phyloP scores from a whole-genome alignment of 2,329 filamentous ascomycete genomes.

The Diaporthe citriasiana region DNA sequence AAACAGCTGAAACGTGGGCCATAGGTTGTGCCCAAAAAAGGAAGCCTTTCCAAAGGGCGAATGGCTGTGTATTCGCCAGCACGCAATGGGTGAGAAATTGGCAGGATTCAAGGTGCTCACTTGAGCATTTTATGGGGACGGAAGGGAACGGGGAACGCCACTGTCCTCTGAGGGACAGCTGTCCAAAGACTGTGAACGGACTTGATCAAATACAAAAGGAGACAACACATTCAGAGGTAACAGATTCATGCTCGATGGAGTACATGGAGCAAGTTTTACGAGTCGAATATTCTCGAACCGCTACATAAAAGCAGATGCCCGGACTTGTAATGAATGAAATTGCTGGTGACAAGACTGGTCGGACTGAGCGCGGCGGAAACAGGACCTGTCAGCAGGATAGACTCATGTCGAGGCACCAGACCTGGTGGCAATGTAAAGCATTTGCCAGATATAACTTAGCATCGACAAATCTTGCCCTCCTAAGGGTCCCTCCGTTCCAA shows the following conservation, averaged over 20 bases:
- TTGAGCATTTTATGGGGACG: conserved; percentile 6
- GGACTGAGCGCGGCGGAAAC: background rate
- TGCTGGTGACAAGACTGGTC: background rate
- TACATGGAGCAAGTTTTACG: background rate
- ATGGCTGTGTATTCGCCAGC: background rate
- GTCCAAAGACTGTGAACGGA: background rate
- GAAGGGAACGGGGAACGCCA: background rate
- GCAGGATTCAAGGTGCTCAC: conserved; percentile 25
- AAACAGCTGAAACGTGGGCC: conserved; percentile 16
- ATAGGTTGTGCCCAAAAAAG: background rate
- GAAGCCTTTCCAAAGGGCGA: background rate
- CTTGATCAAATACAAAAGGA: background rate
- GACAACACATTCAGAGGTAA: background rate
- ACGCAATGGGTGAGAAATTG: background rate
- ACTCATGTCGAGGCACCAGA: background rate
- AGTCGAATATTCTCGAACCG: background rate
- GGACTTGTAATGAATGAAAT: conserved; percentile 6
- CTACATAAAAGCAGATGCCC: background rate
- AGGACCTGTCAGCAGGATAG: conserved; percentile 19
- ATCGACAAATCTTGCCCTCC: conserved; percentile 14
- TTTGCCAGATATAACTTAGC: conserved; percentile 1
- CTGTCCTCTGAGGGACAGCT: background rate
- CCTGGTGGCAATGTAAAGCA: background rate
- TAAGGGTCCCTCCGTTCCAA: background rate
- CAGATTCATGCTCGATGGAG: background rate